These are phyloP conservation scores for Inga laurina DNA, from an alignment of 306 rosid species.

Conservation along the genomic window DNA sequence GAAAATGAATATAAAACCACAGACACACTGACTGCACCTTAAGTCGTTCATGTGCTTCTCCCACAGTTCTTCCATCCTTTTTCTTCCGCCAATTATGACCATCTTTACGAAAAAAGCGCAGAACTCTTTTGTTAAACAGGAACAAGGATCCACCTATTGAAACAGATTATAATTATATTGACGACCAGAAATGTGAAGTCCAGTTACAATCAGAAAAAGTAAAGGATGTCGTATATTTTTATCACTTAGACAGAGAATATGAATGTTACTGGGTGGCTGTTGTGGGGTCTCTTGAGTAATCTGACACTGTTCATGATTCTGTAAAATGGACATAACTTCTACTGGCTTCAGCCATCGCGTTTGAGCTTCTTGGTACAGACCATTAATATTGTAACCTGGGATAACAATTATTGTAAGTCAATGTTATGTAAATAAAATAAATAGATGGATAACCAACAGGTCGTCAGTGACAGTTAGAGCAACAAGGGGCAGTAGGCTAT, in stretches of 20 bases:
- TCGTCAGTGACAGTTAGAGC: no score
- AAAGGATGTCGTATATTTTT: slow-evolving; percentile 12
- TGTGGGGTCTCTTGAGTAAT: slow-evolving; percentile 60
- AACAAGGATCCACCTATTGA: slow-evolving; percentile 79
- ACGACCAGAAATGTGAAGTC: slow-evolving; percentile 10
- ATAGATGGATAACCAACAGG: no score
- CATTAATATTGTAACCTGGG: slow-evolving; percentile 66
- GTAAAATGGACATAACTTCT: slow-evolving; percentile 79
- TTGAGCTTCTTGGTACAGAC: slow-evolving; percentile 75
- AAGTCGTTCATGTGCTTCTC: slow-evolving; percentile 96
- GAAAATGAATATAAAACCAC: slow-evolving; percentile 14
- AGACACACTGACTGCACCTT: slow-evolving; percentile 57
- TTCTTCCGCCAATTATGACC: slow-evolving; percentile 96
- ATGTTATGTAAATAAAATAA: no score
- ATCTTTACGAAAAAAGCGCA: slow-evolving; percentile 93
- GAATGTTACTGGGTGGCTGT: slow-evolving; percentile 62
- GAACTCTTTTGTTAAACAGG: slow-evolving; percentile 83
- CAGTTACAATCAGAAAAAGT: not conserved
- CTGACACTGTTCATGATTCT: slow-evolving; percentile 68
- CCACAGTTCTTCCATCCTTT: slow-evolving; percentile 85
- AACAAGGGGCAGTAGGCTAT: no score
- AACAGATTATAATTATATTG: slow-evolving; percentile 18
- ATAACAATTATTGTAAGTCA: slow-evolving; percentile 22
- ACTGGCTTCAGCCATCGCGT: slow-evolving; percentile 93
- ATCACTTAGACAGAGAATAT: not conserved